Conservation (phyloP, 495 filamentous ascomycete species). For the Xylaria sp. region DNA sequence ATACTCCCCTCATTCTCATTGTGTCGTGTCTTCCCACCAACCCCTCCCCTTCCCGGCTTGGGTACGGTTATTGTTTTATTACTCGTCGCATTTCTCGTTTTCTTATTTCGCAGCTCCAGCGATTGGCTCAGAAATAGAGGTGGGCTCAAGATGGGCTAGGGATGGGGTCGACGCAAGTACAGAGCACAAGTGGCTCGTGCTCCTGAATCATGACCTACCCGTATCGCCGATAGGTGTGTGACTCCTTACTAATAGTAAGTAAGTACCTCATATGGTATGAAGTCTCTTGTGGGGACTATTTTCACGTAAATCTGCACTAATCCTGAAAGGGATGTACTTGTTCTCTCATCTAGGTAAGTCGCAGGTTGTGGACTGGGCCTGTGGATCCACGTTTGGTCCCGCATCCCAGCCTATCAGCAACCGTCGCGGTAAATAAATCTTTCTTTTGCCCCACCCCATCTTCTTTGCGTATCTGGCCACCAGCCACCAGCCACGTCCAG, state of each 20-base stretch:
- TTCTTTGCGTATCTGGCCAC: background rate
- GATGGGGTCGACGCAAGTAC: conserved; percentile 20
- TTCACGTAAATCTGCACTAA: conserved; percentile 16
- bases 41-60: background rate
- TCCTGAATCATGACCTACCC: background rate
- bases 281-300: background rate
- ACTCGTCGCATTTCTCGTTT: conserved; percentile 5
- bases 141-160: conserved; percentile 2
- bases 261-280: no score
- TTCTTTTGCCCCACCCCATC: background rate
- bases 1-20: background rate
- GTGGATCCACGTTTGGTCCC: background rate
- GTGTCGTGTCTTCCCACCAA: background rate
- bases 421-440: background rate
- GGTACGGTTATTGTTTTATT: background rate
- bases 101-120: background rate
- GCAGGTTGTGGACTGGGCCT: no score
- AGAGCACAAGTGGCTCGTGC: conserved; percentile 26
- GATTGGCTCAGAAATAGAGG: conserved; percentile 22
- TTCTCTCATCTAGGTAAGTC: conserved; percentile 14
- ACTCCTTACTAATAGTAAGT: no score
- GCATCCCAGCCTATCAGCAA: background rate
- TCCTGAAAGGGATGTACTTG: conserved; percentile 4
- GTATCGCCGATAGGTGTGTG: background rate
- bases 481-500: conserved; percentile 15